A percentile compares a stretch with the other conserved stretches of the same genome.
These are phyloP conservation scores for Pseudogymnoascus pannorum DNA, from an alignment of 2,329 filamentous ascomycete species.

Conservation along the genomic window DNA sequence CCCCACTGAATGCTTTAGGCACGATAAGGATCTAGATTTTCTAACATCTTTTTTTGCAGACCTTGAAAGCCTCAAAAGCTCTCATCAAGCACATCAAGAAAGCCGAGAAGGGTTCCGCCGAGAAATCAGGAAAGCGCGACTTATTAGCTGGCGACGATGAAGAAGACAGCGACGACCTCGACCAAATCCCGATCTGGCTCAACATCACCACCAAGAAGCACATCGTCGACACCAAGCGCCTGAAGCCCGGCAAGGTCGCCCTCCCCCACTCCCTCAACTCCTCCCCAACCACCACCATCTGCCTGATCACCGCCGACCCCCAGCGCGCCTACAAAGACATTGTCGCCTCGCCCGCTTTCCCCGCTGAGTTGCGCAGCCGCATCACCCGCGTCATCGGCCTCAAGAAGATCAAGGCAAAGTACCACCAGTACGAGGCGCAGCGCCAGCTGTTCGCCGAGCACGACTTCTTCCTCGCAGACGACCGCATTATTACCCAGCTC, in stretches of 20 bases:
- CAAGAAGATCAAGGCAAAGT: slow-evolving; percentile 81
- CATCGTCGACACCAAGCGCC: slow-evolving; percentile 62
- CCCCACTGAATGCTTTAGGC: not conserved
- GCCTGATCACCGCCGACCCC: slow-evolving; percentile 73
- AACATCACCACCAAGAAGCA: slow-evolving; percentile 59
- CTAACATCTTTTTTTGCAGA: slow-evolving; percentile 31
- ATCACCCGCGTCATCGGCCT: slow-evolving; percentile 74
- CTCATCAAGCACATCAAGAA: slow-evolving; percentile 56
- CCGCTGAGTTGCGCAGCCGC: slow-evolving; percentile 55
- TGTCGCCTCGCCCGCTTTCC: slow-evolving; percentile 66
- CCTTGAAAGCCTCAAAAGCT: slow-evolving; percentile 55
- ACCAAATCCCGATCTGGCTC: slow-evolving; percentile 52
- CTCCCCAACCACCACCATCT: slow-evolving; percentile 62
- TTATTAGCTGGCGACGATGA: slow-evolving; percentile 42
- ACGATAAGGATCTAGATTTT: slow-evolving; percentile 2
- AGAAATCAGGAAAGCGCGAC: slow-evolving; percentile 45
- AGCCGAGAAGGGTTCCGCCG: slow-evolving; percentile 40
- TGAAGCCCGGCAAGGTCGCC: slow-evolving; percentile 77
- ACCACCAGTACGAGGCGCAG: slow-evolving; percentile 79
- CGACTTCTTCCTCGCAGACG: slow-evolving; percentile 89
- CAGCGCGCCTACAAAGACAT: slow-evolving; percentile 89
- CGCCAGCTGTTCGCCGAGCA: slow-evolving; percentile 78
- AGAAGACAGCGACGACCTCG: slow-evolving; percentile 35
- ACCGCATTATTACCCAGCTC: slow-evolving; percentile 68
- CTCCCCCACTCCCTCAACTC: slow-evolving; percentile 71